Base-by-base conservation (phyloP, 768 basidiomycete genomes). In the Boletales sp. region DNA sequence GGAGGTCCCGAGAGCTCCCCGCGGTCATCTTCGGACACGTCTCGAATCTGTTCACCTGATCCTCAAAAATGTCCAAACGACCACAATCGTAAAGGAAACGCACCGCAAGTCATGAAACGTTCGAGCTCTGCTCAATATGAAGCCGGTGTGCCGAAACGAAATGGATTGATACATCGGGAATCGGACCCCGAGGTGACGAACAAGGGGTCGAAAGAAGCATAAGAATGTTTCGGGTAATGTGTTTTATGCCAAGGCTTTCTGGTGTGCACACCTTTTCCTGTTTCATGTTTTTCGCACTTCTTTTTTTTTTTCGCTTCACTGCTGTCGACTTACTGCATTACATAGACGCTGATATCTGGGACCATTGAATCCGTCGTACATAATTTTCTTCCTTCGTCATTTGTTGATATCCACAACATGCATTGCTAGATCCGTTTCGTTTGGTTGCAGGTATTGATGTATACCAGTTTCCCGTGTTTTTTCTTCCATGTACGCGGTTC, bases 151-250 rank as follows among this genome's bases (percentile, higher is more conserved):
- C 42, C 53, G 35, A 67, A 59, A 45, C 58, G 65, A 45, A 64
- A 68, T 19, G 60, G 62, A 18, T 34, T 68, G 46, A 35, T 60
- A 4, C 64, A 68, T 44, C 64, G 66, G 35, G 65, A 67, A 32
- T 67, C 65, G 11, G 55, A 67, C 39, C 66, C 66, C 12, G 62
- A 64, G 39, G 54, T 66, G 37, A 54, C 48, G 40, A 54, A 45
- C 54, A 66, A 62, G 51, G 65, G 51, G 21, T 49, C 51, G 18
- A 65, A 58, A 44, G 62, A 65, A 52, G 52, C 60, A 35, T 65
- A 35, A 55, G 21, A 40, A 14, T 15, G 35, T 21, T 38, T 51
- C 43, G 54, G 53, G 42, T 51, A 43, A 55, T 32, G 40, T 48
- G 45, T 52, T 42, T 50, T 18, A 53, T 59, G 32, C 44, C 45